A percentile compares a stretch with the other conserved stretches of the same genome.
phyloP scores from a whole-genome alignment of 768 basidiomycete genomes.

The Hortiboletus flavorubellus region DNA sequence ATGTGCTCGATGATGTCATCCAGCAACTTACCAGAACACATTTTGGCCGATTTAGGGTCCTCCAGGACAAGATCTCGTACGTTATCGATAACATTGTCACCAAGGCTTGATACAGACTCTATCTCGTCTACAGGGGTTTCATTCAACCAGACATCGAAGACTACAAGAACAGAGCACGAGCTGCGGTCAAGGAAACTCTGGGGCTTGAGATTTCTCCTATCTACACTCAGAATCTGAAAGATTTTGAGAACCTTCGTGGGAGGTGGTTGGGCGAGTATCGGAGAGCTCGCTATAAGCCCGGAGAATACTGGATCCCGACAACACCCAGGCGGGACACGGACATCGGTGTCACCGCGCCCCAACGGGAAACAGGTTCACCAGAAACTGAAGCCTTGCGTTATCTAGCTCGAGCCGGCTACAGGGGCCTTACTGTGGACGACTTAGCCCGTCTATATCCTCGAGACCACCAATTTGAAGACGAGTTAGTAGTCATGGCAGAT shows the following conservation, averaged over 20 bases:
- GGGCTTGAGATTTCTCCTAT: conserved; percentile 37
- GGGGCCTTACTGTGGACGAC: conserved; percentile 18
- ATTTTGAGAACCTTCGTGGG: conserved; percentile 17
- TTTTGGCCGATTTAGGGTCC: conserved; percentile 40
- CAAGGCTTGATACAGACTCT: neutral
- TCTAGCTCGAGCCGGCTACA: conserved; percentile 35
- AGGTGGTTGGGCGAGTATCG: conserved; percentile 28
- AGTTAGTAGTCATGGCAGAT: conserved; percentile 50
- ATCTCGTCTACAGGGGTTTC: conserved; percentile 21
- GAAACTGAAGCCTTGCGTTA: conserved; percentile 19
- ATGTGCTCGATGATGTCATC: conserved; percentile 31
- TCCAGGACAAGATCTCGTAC: conserved; percentile 37
- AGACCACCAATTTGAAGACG: conserved; percentile 36
- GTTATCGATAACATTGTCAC: conserved; percentile 3
- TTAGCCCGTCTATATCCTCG: conserved; percentile 25
- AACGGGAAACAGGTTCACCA: too few relatives aligned
- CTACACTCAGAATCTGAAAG: conserved; percentile 37
- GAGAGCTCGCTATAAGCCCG: conserved; percentile 2
- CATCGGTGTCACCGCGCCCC: too few relatives aligned
- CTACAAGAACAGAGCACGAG: conserved; percentile 21
- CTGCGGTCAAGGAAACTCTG: conserved; percentile 33
- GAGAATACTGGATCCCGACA: too few relatives aligned
- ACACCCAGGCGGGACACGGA: too few relatives aligned
- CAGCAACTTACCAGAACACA: conserved; percentile 28
- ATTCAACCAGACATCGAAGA: conserved; percentile 29